These are phyloP conservation scores for Grammothele lineata DNA, from an alignment of 768 basidiomycete genomes.

Conservation along the genomic window DNA sequence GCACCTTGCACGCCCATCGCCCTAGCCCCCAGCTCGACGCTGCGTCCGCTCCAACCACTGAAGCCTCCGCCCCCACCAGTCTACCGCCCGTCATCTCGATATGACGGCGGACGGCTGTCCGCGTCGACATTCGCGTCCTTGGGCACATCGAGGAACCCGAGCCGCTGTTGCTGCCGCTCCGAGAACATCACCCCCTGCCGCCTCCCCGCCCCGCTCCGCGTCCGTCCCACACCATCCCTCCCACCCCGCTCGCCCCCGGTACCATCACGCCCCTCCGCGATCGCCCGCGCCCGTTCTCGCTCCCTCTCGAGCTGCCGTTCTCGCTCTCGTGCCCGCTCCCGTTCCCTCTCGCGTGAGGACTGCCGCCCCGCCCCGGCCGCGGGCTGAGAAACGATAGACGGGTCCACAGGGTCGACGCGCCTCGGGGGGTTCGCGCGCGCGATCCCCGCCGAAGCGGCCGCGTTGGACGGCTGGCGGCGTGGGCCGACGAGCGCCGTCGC, in stretches of 20 bases:
- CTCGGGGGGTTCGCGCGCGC: not conserved
- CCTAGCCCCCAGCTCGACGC: not conserved
- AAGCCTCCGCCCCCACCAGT: no score
- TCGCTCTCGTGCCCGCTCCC: not conserved
- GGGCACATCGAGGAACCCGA: slow-evolving; percentile 12
- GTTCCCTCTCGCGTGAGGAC: not conserved
- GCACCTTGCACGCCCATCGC: no score
- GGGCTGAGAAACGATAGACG: no score
- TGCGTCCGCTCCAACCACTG: no score
- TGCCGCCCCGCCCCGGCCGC: not conserved
- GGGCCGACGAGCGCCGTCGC: slow-evolving; percentile 1
- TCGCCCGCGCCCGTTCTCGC: not conserved
- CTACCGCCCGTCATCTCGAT: slow-evolving; percentile 2
- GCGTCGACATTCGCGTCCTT: slow-evolving; percentile 3
- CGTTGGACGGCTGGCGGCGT: not conserved
- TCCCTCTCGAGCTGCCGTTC: not conserved
- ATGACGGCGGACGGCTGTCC: slow-evolving; percentile 5
- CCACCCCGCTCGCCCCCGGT: no score
- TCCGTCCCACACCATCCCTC: no score
- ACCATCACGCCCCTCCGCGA: no score
- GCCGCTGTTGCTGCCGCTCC: slow-evolving; percentile 1
- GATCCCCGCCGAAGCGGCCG: not conserved
- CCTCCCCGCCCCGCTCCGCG: not conserved
- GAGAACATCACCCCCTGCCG: not conserved
- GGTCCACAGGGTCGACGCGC: slow-evolving; percentile 13